A percentile compares a stretch with the other conserved stretches of the same genome.
phyloP scores from a whole-genome alignment of 768 basidiomycete species.

The Tremella fuciformis region DNA sequence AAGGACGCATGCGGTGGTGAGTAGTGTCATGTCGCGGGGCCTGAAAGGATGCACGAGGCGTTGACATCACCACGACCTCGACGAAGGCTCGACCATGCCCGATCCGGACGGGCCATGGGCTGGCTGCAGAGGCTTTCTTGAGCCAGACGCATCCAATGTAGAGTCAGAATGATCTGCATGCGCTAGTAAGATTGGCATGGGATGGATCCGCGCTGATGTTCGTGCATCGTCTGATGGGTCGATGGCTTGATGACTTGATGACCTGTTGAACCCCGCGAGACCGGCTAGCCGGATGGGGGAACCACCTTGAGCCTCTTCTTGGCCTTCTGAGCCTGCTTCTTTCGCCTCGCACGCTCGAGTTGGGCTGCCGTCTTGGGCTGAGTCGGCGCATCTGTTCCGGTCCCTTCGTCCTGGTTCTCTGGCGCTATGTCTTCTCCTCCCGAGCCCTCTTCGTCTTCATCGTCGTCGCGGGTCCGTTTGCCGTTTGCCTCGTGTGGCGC shows the following conservation, averaged over 20 bases:
- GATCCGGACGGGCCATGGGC: not conserved
- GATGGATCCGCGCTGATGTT: too few species aligned
- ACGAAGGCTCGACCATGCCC: not conserved
- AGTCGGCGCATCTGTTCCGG: not conserved
- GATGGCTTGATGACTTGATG: not conserved
- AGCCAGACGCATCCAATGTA: too few species aligned
- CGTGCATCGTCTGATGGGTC: not conserved
- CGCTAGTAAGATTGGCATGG: too few species aligned
- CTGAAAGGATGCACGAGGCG: slow-evolving; percentile 3
- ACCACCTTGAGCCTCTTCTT: slow-evolving; percentile 26
- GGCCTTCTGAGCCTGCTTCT: slow-evolving; percentile 38
- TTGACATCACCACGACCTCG: slow-evolving; percentile 1
- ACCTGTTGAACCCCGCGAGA: not conserved
- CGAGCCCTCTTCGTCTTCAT: not conserved
- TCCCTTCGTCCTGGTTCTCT: not conserved
- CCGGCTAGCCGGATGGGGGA: slow-evolving; percentile 1
- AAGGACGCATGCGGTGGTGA: not conserved
- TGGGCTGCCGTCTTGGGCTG: slow-evolving; percentile 35
- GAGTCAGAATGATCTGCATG: too few species aligned
- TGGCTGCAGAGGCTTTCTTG: not conserved
- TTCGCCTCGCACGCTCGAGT: slow-evolving; percentile 28
- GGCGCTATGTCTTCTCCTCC: not conserved
- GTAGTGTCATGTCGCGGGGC: not conserved
- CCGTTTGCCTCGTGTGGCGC: not conserved
- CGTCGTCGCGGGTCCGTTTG: not conserved